phyloP scores from a whole-genome alignment of 1,284 basidiomycete species.

The Porogramme epimiltina region DNA sequence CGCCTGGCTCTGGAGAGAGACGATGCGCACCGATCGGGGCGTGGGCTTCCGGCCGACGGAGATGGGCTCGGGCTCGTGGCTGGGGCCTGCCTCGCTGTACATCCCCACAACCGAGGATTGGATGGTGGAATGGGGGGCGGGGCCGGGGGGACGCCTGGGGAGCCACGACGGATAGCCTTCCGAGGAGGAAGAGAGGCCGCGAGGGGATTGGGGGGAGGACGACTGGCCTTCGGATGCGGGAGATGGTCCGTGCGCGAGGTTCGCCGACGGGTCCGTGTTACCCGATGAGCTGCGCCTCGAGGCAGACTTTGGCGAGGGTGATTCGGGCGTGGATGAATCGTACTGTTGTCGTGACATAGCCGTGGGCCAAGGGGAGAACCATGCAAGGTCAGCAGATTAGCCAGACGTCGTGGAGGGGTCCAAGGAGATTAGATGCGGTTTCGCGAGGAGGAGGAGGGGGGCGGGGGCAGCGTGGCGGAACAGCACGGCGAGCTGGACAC shows the following conservation, averaged over 20 bases:
- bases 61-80: conserved; percentile 35
- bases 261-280: conserved; percentile 22
- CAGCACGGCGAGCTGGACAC: conserved; percentile 31
- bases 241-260: conserved; percentile 26
- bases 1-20: conserved; percentile 58
- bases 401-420: conserved; percentile 19
- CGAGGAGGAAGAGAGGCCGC: conserved; percentile 39
- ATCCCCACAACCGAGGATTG: conserved; percentile 51
- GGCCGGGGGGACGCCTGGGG: conserved; percentile 73
- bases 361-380: conserved; percentile 29
- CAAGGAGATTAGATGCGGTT: conserved; percentile 30
- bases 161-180: conserved; percentile 83
- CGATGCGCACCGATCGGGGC: conserved; percentile 76
- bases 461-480: conserved; percentile 20
- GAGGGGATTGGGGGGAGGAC: conserved; percentile 31
- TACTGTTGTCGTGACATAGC: conserved; percentile 37
- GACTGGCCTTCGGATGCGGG: conserved; percentile 23
- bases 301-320: conserved; percentile 30
- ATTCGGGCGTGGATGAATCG: conserved; percentile 27
- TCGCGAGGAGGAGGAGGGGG: conserved; percentile 21
- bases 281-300: conserved; percentile 28
- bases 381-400: conserved; percentile 31
- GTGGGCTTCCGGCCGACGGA: conserved; percentile 71
- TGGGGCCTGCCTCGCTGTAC: conserved; percentile 41
- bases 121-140: conserved; percentile 69